Evolutionary conservation across 169 alveolate species (phyloP).

Genomic region (Plasmodium vinckei): DNA sequence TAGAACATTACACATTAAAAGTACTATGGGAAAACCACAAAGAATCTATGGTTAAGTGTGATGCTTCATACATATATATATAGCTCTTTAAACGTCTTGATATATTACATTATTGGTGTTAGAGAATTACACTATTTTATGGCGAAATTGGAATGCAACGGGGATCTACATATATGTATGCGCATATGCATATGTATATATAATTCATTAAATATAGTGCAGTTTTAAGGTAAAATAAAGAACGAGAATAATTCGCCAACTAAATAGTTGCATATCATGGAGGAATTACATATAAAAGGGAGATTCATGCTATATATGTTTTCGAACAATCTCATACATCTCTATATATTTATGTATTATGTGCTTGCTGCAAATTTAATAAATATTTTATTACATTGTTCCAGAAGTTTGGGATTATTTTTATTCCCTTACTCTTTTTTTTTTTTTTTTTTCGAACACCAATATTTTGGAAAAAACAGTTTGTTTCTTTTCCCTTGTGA

Average conservation of each 20-base stretch:
- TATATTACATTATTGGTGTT: neutral
- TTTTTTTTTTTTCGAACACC: slow-evolving; percentile 77
- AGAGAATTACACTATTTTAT: slow-evolving; percentile 4
- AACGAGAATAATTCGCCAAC: no score
- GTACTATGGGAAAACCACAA: slow-evolving; percentile 99
- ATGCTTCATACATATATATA: slow-evolving; percentile 1
- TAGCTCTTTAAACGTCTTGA: neutral
- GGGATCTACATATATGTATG: neutral
- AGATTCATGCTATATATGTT: neutral
- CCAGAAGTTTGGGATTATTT: neutral
- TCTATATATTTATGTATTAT: no score
- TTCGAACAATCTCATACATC: no score
- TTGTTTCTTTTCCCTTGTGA: slow-evolving; percentile 45
- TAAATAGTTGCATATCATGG: no score
- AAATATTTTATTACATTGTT: neutral
- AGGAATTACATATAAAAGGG: neutral
- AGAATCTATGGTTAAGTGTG: slow-evolving; percentile 94
- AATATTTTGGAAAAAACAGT: slow-evolving; percentile 65
- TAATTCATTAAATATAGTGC: neutral
- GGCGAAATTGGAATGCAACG: neutral
- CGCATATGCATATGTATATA: slow-evolving; percentile 19
- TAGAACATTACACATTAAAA: slow-evolving; percentile 97
- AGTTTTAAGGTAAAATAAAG: neutral
- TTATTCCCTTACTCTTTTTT: slow-evolving; percentile 22
- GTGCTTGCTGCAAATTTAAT: no score